phyloP scores from a whole-genome alignment of 169 alveolate species.

The Neospora caninum region DNA sequence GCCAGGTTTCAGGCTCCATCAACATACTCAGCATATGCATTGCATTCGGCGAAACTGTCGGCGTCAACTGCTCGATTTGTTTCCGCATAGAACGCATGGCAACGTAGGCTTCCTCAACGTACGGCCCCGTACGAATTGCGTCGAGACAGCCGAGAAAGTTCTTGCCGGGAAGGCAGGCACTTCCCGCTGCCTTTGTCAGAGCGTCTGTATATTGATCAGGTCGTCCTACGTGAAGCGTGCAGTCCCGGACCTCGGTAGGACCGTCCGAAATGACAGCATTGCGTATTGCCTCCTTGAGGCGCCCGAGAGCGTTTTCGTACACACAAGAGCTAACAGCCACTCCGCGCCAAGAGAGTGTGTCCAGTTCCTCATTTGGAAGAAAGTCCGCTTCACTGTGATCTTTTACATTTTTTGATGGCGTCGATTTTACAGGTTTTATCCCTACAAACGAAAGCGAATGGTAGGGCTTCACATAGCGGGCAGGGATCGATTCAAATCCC shows the following conservation, averaged over 20 bases:
- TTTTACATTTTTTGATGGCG: not conserved
- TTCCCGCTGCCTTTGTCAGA: not conserved
- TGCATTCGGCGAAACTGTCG: not conserved
- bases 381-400: slow-evolving; percentile 6
- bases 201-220: not conserved
- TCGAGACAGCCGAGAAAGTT: not conserved
- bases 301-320: not conserved
- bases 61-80: slow-evolving; percentile 2
- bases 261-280: slow-evolving; percentile 31
- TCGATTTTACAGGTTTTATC: not conserved
- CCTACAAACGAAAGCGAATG: slow-evolving; percentile 18
- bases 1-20: slow-evolving; percentile 29
- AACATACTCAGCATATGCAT: slow-evolving; percentile 25
- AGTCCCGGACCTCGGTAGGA: not conserved
- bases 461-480: slow-evolving; percentile 29
- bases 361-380: not conserved
- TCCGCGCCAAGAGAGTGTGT: slow-evolving; percentile 41
- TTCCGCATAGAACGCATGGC: not conserved
- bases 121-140: slow-evolving; percentile 3
- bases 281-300: not conserved
- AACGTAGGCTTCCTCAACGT: not conserved
- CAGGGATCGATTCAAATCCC: slow-evolving; percentile 10
- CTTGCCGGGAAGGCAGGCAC: slow-evolving; percentile 33
- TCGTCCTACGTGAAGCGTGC: slow-evolving; percentile 17
- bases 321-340: not conserved